phyloP scores from a whole-genome alignment of 805 yeast species.

The Candida pseudoglaebosa region DNA sequence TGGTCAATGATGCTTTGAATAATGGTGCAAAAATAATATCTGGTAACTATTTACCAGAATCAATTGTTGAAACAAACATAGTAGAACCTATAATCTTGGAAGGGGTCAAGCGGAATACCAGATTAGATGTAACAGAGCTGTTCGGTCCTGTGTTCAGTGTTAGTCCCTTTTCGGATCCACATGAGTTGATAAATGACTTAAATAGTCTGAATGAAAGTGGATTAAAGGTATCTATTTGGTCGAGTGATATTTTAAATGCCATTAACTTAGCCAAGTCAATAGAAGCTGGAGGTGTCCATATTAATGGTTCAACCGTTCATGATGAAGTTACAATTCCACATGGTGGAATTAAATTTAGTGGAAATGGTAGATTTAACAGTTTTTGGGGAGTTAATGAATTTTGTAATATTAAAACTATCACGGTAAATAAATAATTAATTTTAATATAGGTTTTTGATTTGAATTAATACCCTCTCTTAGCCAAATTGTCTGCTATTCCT shows the following conservation, averaged over 20 bases:
- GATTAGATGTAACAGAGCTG: slow-evolving; percentile 27
- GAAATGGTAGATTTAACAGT: slow-evolving; percentile 36
- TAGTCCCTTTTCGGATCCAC: slow-evolving; percentile 18
- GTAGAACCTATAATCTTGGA: slow-evolving; percentile 28
- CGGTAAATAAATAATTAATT: slow-evolving; percentile 15
- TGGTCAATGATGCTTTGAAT: slow-evolving; percentile 33
- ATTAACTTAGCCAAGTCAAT: slow-evolving; percentile 28
- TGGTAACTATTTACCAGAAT: slow-evolving; percentile 13
- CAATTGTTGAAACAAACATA: slow-evolving; percentile 1
- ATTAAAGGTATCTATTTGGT: slow-evolving; percentile 42
- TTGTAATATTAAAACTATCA: slow-evolving; percentile 32
- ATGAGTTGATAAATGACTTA: slow-evolving; percentile 17
- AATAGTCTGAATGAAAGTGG: slow-evolving; percentile 29
- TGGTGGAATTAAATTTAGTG: slow-evolving; percentile 41
- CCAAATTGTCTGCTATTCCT: slow-evolving; percentile 61
- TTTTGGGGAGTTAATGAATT: slow-evolving; percentile 45
- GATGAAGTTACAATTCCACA: slow-evolving; percentile 40
- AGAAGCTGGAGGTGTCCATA: slow-evolving; percentile 40
- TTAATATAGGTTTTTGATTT: not conserved
- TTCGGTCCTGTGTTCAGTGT: slow-evolving; percentile 44
- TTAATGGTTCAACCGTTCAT: slow-evolving; percentile 28
- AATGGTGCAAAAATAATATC: slow-evolving; percentile 34
- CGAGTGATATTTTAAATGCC: slow-evolving; percentile 29
- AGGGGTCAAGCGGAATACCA: slow-evolving; percentile 27
- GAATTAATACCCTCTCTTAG: slow-evolving; percentile 50